Evolutionary conservation across 179 eudicot species (phyloP).

Genomic region (Spinacia oleracea): DNA sequence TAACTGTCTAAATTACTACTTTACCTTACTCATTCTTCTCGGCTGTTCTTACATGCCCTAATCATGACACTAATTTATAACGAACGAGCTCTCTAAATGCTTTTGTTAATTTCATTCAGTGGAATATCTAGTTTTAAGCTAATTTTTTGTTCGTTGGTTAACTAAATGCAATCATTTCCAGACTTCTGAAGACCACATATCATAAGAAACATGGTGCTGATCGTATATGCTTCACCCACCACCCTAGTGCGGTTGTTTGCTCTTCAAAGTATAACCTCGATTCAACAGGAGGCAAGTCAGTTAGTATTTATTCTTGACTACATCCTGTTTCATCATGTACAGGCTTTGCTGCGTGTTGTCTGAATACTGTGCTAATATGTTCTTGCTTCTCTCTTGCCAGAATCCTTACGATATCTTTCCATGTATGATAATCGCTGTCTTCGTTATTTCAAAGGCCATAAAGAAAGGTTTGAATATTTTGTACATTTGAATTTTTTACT

Average conservation of each 20-base stretch:
- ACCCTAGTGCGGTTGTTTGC: constrained; percentile 82
- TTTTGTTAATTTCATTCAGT: neutral
- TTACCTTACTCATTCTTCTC: neutral
- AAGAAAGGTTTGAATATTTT: constrained; percentile 61
- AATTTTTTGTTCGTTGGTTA: neutral
- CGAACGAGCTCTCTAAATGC: neutral
- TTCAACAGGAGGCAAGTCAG: constrained; percentile 61
- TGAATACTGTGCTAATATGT: neutral
- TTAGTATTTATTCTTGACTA: neutral
- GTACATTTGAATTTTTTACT: constrained; percentile 9
- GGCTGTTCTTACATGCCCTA: neutral
- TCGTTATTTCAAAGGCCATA: constrained; percentile 97
- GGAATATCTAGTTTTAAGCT: neutral
- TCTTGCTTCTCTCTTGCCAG: constrained; percentile 40
- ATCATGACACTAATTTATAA: neutral
- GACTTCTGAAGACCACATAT: constrained; percentile 88
- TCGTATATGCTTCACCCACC: constrained; percentile 95
- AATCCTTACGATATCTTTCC: constrained; percentile 85
- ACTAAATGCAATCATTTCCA: constrained; percentile 28
- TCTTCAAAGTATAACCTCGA: constrained; percentile 79
- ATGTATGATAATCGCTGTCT: constrained; percentile 94
- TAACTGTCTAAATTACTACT: neutral
- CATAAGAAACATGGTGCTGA: constrained; percentile 98
- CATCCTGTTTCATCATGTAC: neutral
- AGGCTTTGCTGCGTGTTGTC: neutral